These are phyloP conservation scores for Ogataea methanolica DNA, from an alignment of 805 yeast species.

Conservation along the genomic window DNA sequence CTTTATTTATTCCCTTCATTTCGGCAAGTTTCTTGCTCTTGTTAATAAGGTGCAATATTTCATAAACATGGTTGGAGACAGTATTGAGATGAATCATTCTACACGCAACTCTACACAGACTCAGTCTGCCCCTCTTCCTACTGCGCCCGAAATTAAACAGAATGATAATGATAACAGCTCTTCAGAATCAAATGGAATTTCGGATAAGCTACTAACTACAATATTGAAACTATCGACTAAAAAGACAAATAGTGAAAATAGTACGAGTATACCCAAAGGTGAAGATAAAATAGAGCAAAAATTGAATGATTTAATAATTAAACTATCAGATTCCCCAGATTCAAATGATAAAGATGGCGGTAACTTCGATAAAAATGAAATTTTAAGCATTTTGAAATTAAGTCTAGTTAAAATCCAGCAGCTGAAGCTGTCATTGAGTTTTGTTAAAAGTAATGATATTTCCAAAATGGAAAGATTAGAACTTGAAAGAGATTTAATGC, in stretches of 20 bases:
- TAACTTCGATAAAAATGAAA: conserved; percentile 1
- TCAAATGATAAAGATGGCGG: background rate
- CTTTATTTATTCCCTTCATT: too few relatives aligned
- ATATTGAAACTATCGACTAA: conserved; percentile 8
- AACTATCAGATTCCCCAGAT: conserved; percentile 2
- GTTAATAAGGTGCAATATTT: too few relatives aligned
- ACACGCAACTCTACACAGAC: too few relatives aligned
- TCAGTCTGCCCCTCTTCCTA: background rate
- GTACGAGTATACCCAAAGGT: conserved; percentile 4
- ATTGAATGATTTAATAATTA: conserved; percentile 9
- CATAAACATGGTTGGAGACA: too few relatives aligned
- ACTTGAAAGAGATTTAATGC: conserved; percentile 20
- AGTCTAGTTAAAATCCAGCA: conserved; percentile 17
- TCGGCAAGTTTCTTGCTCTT: too few relatives aligned
- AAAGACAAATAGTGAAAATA: conserved; percentile 5
- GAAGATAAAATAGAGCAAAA: conserved; percentile 25
- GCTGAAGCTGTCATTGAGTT: conserved; percentile 10
- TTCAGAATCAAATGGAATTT: background rate
- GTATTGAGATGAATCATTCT: too few relatives aligned
- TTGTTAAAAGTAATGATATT: conserved; percentile 13
- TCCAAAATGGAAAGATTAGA: conserved; percentile 20
- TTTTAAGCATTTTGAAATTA: conserved; percentile 11
- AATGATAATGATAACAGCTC: background rate
- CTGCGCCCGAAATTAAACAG: background rate
- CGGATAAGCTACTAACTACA: conserved; percentile 7